Base-by-base conservation (phyloP, 768 basidiomycete species). In the Tephrocybe sp. region DNA sequence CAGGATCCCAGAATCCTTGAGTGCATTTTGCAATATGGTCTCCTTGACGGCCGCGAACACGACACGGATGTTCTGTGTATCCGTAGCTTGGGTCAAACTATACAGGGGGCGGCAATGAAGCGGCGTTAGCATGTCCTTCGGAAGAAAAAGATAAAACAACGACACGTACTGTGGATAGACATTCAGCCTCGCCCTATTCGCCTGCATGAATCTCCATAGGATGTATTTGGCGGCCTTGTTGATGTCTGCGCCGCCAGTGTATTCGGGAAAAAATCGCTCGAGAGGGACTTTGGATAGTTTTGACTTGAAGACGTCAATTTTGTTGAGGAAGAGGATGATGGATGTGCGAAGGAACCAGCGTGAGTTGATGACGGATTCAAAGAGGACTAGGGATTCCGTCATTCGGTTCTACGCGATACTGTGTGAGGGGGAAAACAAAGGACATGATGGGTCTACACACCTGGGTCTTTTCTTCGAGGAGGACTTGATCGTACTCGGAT, bases 211-310 rank as follows among this genome's bases (percentile, higher is more conserved):
- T 60, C 89, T 74, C 94, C 92, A 97, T 34, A 98, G 73, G 46
- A 98, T 93, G 57, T 92, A 96, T 60, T 94, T 93, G 0, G 93
- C 92, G 2, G 92, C 92, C 68, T 95, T 95, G 72, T 93, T 94
- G 67, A 95, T 89, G 61, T 95, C 91, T 5, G 84, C 68, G 4
- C 92, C 92, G 33, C 91, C 91, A 0, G 89, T 89, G 66, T 95
- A 95, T 62, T 94, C 92, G 4, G 91, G 83, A 66, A 93, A 94
- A 66, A 87, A 87, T 36, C 73, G 71, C 53, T 88, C 87, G 16
- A 92, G 67, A 5, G 87, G 87, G 0, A 87, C 80, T 82, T 85
- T 77, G 4, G 87, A 86, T 10, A 96, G 76, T 68, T 97, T 97
- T 62, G 84, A 86, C 40, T 89, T 86, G 72, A 97, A 95, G 39